Percentiles rank a stretch among this genome's conserved stretches.
These are phyloP conservation scores for Fagus crenata DNA, from an alignment of 306 rosid genomes.

Conservation along the genomic window DNA sequence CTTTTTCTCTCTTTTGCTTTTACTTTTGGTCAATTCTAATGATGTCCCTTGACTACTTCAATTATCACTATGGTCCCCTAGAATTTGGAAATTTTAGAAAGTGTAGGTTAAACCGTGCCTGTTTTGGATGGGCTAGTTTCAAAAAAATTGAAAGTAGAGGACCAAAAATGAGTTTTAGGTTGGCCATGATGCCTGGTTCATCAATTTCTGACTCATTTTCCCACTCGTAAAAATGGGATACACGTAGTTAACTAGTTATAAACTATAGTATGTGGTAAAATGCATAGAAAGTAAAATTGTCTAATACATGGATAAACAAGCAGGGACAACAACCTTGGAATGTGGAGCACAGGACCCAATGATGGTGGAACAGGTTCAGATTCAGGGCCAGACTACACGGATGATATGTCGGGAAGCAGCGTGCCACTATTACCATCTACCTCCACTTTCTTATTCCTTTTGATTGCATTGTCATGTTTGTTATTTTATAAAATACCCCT, in stretches of 20 bases:
- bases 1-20: neutral
- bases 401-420: constrained; percentile 53
- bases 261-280: neutral
- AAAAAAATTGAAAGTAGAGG: neutral
- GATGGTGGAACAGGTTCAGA: constrained; percentile 29
- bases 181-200: neutral
- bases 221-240: too few relatives aligned
- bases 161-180: neutral
- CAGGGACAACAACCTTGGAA: constrained; percentile 63
- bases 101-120: neutral
- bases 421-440: constrained; percentile 15
- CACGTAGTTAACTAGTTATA: too few relatives aligned
- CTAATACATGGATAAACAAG: neutral
- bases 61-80: neutral
- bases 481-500: constrained; percentile 18
- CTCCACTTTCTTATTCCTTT: constrained; percentile 17
- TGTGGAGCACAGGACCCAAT: constrained; percentile 53
- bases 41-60: neutral
- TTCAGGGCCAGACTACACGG: constrained; percentile 48
- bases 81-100: neutral
- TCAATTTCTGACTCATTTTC: too few relatives aligned
- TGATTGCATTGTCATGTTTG: constrained; percentile 28
- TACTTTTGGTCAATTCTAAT: neutral
- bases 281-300: too few relatives aligned
- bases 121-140: too few relatives aligned